phyloP scores from a whole-genome alignment of 805 yeast species.

The Saccharomycopsis sp. region DNA sequence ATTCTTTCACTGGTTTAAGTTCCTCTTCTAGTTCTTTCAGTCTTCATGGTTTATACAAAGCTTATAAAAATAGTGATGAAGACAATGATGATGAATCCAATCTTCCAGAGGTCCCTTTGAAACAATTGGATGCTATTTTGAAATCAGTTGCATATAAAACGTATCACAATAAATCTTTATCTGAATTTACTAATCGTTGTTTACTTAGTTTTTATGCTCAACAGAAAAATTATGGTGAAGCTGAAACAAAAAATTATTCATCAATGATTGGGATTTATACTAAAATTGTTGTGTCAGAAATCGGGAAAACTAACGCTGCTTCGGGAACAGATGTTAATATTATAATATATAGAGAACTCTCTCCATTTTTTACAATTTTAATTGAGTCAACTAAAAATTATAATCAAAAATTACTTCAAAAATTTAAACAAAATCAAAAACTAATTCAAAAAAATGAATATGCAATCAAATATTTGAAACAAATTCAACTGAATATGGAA shows the following conservation, averaged over 20 bases:
- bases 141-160: conserved; percentile 19
- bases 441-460: too few species aligned
- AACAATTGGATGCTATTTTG: conserved; percentile 7
- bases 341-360: conserved; percentile 6
- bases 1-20: conserved; percentile 25
- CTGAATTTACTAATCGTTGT: conserved; percentile 8
- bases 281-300: conserved; percentile 8
- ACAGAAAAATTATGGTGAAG: background rate
- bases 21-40: conserved; percentile 24
- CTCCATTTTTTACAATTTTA: conserved; percentile 26
- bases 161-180: conserved; percentile 26
- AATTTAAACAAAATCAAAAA: too few species aligned
- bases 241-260: conserved; percentile 1
- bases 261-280: conserved; percentile 8
- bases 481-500: conserved; percentile 1
- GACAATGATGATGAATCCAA: background rate
- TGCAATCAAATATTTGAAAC: conserved; percentile 30
- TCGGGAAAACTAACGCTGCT: too few species aligned
- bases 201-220: conserved; percentile 6
- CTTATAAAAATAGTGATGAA: too few species aligned
- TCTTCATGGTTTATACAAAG: too few species aligned
- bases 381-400: conserved; percentile 26
- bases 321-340: conserved; percentile 2
- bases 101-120: conserved; percentile 9
- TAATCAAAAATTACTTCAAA: conserved; percentile 18